phyloP scores from a whole-genome alignment of 257 asterid genomes.

The Voacanga thouarsii region DNA sequence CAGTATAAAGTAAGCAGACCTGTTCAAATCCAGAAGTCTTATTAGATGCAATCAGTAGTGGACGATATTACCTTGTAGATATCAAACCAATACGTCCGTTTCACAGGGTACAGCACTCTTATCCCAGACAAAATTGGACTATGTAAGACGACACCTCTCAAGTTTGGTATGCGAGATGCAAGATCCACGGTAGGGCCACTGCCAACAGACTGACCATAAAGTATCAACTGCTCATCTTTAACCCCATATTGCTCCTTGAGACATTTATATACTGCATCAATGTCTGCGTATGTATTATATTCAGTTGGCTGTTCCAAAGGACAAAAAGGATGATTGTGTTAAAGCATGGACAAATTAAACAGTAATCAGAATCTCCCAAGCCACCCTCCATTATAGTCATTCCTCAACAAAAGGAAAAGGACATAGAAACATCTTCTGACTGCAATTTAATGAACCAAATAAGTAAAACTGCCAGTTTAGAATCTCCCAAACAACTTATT shows the following conservation, averaged over 20 bases:
- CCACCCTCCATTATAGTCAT: background rate
- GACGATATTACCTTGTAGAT: constrained; percentile 72
- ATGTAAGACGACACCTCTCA: constrained; percentile 95
- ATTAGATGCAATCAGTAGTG: constrained; percentile 12
- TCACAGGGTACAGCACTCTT: constrained; percentile 94
- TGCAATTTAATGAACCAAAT: too few species aligned
- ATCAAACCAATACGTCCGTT: constrained; percentile 94
- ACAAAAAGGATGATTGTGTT: constrained; percentile 38
- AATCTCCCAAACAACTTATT: too few species aligned
- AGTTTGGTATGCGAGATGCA: constrained; percentile 76
- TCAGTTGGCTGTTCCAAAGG: constrained; percentile 93
- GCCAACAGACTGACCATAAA: constrained; percentile 98
- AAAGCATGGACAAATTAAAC: constrained; percentile 19
- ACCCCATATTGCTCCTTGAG: constrained; percentile 92
- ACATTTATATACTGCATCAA: constrained; percentile 97
- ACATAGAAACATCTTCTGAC: background rate
- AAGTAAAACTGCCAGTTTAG: too few species aligned
- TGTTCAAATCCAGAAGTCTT: constrained; percentile 13
- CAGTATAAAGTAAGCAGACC: constrained; percentile 16
- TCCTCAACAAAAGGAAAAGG: background rate
- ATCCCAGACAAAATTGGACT: constrained; percentile 96
- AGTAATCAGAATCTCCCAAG: constrained; percentile 1
- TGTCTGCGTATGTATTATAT: constrained; percentile 95
- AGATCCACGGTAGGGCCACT: constrained; percentile 98
- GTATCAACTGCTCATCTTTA: constrained; percentile 82